Evolutionary conservation across 495 filamentous ascomycete genomes (phyloP).

Genomic region (Xylaria nigripes): DNA sequence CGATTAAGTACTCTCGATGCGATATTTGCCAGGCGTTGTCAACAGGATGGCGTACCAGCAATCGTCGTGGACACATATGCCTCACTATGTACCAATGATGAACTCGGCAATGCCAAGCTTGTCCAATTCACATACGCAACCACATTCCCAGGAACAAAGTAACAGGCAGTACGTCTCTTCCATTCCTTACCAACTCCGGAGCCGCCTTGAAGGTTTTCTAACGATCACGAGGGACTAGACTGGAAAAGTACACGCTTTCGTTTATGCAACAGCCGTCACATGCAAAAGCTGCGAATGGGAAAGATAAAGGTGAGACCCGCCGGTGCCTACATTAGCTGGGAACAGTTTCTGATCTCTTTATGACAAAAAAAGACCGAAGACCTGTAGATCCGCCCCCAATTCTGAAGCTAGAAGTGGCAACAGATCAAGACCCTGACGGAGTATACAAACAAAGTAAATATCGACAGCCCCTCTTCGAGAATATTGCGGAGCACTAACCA

Average conservation of each 20-base stretch:
- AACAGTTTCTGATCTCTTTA: background rate
- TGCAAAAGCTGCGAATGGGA: slow-evolving; percentile 28
- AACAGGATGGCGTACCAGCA: slow-evolving; percentile 24
- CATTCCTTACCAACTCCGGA: background rate
- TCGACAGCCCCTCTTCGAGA: slow-evolving; percentile 15
- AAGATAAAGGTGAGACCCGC: slow-evolving; percentile 23
- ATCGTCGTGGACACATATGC: slow-evolving; percentile 19
- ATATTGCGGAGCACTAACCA: slow-evolving; percentile 4
- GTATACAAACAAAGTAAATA: slow-evolving; percentile 57
- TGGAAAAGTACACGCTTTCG: slow-evolving; percentile 22
- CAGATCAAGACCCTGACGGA: slow-evolving; percentile 64
- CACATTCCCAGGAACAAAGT: slow-evolving; percentile 13
- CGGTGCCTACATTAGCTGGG: background rate
- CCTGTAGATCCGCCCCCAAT: slow-evolving; percentile 94
- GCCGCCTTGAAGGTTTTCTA: slow-evolving; percentile 10
- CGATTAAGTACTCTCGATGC: slow-evolving; percentile 4
- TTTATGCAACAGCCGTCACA: slow-evolving; percentile 27
- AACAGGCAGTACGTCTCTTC: slow-evolving; percentile 15
- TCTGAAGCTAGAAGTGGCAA: slow-evolving; percentile 68
- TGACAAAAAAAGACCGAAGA: slow-evolving; percentile 60
- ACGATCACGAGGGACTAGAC: background rate
- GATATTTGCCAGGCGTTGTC: slow-evolving; percentile 6
- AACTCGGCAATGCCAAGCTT: slow-evolving; percentile 22
- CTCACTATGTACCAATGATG: slow-evolving; percentile 27
- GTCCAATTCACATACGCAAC: slow-evolving; percentile 18